Base-by-base conservation (phyloP, 306 rosid species). In the Astragalus glycyphyllos region DNA sequence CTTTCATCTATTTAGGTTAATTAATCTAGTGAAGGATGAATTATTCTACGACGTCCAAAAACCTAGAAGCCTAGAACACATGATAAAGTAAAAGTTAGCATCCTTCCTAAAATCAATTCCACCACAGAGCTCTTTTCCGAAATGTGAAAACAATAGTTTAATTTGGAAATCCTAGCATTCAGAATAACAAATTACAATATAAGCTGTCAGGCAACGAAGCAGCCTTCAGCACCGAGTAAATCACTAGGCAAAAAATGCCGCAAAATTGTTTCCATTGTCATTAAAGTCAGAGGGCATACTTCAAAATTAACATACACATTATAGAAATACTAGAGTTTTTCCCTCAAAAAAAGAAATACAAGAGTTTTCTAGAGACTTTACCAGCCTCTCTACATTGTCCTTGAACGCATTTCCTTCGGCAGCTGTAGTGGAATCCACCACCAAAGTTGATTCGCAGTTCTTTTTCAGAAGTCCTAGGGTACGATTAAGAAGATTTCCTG, bases 401-500 rank as follows among this genome's bases (percentile, higher is more conserved):
- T n/a, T n/a, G 74, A 90, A 86, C 62, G 75, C 69, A 68, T 80
- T 84, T 82, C 95, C 98, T 75, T 86, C 92, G 11, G 88, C 96
- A 42, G 97, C 97, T 2, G 38, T 20, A 45, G 83, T 68, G 35
- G 98, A 84, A 87, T 94, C 98, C 65, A 79, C 84, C 47, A 78
- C 79, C 79, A 94, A 79, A 53, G 89, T 90, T 61, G 95, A 94
- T 77, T 87, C 87, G 75, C 97, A 94, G 76, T 90, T 94, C 85
- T 87, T 94, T 71, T 86, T 89, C 16, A 94, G 79, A 81, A 94
- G 98, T 59, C 91, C 96, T 3, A 94, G 89, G 4, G 97, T 91
- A 45, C 97, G 91, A 68, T 94, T 94, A 65, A 91, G 97, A 56
- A 94, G 95, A 89, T 94, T 90, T 87, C 97, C 98, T 94, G 82